Evolutionary conservation across 1,139 yeast species (phyloP).

Genomic region (Yamadazyma aaseri): DNA sequence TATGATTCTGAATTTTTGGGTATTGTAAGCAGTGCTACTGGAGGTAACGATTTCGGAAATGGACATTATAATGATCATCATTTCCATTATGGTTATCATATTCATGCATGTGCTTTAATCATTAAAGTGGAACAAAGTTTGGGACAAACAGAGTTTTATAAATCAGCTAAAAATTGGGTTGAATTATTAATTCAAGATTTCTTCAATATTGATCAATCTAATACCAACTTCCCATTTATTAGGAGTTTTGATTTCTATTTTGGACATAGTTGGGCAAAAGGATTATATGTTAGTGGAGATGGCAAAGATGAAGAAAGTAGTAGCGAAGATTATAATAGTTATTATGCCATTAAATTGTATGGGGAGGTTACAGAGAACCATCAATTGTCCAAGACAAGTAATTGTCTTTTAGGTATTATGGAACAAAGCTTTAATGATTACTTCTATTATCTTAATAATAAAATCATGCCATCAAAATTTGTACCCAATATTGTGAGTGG

Average conservation of each 20-base stretch:
- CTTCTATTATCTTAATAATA: conserved; percentile 51
- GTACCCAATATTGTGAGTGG: conserved; percentile 65
- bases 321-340: conserved; percentile 71
- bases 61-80: conserved; percentile 72
- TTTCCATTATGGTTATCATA: conserved; percentile 70
- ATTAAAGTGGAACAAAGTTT: conserved; percentile 55
- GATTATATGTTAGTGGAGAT: conserved; percentile 60
- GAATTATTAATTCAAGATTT: conserved; percentile 65
- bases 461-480: conserved; percentile 51
- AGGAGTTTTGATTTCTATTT: conserved; percentile 69
- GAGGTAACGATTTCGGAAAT: conserved; percentile 55
- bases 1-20: conserved; percentile 68
- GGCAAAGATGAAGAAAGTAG: conserved; percentile 75
- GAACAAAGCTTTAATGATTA: conserved; percentile 55
- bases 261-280: conserved; percentile 81
- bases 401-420: conserved; percentile 60
- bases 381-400: conserved; percentile 66
- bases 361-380: conserved; percentile 60
- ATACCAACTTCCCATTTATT: conserved; percentile 62
- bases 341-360: conserved; percentile 75
- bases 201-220: conserved; percentile 59
- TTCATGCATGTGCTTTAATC: conserved; percentile 68
- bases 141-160: conserved; percentile 57
- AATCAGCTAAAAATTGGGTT: conserved; percentile 60
- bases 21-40: conserved; percentile 55